A percentile compares a stretch with the other conserved stretches of the same genome.
These are phyloP conservation scores for Nematocida sp. DNA, from an alignment of 371 early-diverging fungal species.

Conservation along the genomic window DNA sequence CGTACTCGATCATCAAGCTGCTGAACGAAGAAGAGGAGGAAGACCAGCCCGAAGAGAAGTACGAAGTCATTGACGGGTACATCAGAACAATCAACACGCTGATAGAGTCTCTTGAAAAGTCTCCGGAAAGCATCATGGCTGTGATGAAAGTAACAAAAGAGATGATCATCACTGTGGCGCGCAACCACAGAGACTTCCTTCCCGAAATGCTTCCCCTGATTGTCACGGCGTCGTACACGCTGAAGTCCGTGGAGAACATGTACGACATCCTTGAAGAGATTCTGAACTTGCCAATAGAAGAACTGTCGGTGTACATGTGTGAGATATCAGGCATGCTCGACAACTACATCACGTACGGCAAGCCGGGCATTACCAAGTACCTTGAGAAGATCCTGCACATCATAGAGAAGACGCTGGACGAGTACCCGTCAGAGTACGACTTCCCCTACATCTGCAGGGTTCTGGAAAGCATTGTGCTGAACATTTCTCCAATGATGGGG, in stretches of 20 bases:
- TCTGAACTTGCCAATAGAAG: constrained; percentile 50
- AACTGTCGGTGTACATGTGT: constrained; percentile 40
- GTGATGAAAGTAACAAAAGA: constrained; percentile 19
- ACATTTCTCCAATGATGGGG: constrained; percentile 47
- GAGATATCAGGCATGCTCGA: constrained; percentile 62
- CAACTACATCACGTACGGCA: constrained; percentile 63
- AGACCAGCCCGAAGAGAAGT: constrained; percentile 51
- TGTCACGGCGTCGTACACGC: constrained; percentile 52
- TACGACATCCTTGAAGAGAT: constrained; percentile 54
- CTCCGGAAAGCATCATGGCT: constrained; percentile 22
- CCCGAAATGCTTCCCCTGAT: constrained; percentile 59
- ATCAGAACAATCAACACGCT: constrained; percentile 57
- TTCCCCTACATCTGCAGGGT: constrained; percentile 61
- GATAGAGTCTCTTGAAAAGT: constrained; percentile 45
- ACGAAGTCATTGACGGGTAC: constrained; percentile 55
- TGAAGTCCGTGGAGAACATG: constrained; percentile 59
- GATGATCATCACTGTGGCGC: constrained; percentile 55
- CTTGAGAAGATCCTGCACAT: constrained; percentile 27
- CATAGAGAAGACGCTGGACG: constrained; percentile 53
- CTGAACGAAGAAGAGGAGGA: constrained; percentile 41
- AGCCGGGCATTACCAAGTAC: constrained; percentile 28
- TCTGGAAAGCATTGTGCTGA: constrained; percentile 62
- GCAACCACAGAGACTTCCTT: constrained; percentile 53
- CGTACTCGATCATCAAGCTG: constrained; percentile 42
- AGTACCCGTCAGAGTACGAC: constrained; percentile 60